Conservation (phyloP, 2,329 filamentous ascomycete species). For the Westerdykella ornata region DNA sequence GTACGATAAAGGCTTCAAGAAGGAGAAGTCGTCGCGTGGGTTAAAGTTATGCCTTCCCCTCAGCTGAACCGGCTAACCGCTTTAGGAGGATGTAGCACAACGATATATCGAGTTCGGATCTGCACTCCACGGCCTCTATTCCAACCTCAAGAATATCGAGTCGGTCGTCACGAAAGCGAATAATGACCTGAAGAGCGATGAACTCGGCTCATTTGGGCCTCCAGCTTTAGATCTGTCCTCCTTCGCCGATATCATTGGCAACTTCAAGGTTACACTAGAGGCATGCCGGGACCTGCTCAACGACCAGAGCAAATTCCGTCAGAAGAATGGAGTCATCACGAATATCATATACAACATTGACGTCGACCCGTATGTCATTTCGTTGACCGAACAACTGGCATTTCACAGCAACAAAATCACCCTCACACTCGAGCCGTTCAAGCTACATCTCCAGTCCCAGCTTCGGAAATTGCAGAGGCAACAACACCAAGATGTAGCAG, state of each 20-base stretch:
- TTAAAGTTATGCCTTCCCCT: not conserved
- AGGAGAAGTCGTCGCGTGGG: constrained; percentile 10
- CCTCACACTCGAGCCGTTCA: constrained; percentile 10
- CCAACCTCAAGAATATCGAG: constrained; percentile 9
- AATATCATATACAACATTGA: constrained; percentile 14
- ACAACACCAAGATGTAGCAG: constrained; percentile 9
- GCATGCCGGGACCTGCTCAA: constrained; percentile 10
- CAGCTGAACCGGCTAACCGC: not conserved
- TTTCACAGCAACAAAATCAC: constrained; percentile 12
- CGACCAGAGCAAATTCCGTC: constrained; percentile 8
- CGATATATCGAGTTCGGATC: constrained; percentile 13
- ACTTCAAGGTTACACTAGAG: constrained; percentile 10
- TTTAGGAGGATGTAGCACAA: constrained; percentile 4
- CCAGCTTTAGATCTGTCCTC: constrained; percentile 4
- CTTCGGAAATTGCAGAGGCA: constrained; percentile 7
- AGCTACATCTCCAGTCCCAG: constrained; percentile 10
- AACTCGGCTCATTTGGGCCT: constrained; percentile 1
- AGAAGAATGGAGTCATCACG: constrained; percentile 8
- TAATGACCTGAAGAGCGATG: constrained; percentile 1
- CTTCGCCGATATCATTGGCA: constrained; percentile 12
- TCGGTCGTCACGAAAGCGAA: constrained; percentile 8
- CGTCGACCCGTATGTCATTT: constrained; percentile 7
- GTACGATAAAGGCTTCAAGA: constrained; percentile 9
- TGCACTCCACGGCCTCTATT: constrained; percentile 4
- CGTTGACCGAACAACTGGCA: constrained; percentile 7